phyloP scores from a whole-genome alignment of 305 asterid species.

The Rubia tinctorum region DNA sequence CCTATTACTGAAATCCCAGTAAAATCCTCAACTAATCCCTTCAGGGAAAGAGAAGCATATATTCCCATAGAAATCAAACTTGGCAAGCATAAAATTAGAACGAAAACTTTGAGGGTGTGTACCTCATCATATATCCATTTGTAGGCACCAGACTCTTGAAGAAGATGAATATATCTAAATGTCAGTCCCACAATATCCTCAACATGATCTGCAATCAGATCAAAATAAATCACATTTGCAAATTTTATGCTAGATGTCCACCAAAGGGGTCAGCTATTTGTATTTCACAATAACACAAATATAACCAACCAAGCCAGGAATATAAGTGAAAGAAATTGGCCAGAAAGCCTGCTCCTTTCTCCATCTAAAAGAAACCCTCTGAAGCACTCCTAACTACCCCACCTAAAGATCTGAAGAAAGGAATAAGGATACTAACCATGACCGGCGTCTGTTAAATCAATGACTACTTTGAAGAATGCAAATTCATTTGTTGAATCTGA shows the following conservation, averaged over 20 bases:
- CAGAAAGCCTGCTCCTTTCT: conserved; percentile 9
- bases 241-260: not conserved
- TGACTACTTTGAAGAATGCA: conserved; percentile 67
- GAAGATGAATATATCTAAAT: conserved; percentile 72
- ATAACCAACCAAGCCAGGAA: not conserved
- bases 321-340: not conserved
- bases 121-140: conserved; percentile 98
- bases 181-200: conserved; percentile 82
- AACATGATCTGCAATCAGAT: conserved; percentile 68
- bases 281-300: not conserved
- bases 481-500: conserved; percentile 65
- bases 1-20: not conserved
- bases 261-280: conserved; percentile 2
- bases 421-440: conserved; percentile 51
- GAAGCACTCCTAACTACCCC: not conserved
- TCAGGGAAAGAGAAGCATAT: not conserved
- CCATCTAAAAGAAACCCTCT: conserved; percentile 10
- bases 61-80: not conserved
- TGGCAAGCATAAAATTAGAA: not conserved
- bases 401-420: not conserved
- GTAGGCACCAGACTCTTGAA: conserved; percentile 76
- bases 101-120: conserved; percentile 7
- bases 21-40: not conserved
- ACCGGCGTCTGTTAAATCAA: conserved; percentile 92
- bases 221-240: not conserved